Conservation (phyloP, 768 basidiomycete species). For the Clitopilus hobsonii region DNA sequence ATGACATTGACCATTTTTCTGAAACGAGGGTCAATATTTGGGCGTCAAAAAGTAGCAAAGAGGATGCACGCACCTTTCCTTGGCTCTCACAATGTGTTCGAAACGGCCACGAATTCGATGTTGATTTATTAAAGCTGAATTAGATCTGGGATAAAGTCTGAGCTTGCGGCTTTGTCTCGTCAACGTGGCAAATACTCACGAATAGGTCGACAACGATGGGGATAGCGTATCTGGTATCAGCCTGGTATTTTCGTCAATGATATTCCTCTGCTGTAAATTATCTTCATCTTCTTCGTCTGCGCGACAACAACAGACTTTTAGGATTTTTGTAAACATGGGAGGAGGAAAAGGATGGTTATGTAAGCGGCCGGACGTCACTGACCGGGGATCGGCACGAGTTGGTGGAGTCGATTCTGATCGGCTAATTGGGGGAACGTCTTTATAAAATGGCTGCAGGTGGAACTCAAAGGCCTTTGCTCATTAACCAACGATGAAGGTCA, state of each 20-base stretch:
- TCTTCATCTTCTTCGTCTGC: constrained; percentile 8
- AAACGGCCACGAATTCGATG: constrained; percentile 50
- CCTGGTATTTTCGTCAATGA: constrained; percentile 24
- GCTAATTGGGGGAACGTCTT: not conserved
- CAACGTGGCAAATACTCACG: not conserved
- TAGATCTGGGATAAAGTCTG: constrained; percentile 13
- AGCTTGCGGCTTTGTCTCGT: not conserved
- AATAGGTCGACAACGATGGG: not conserved
- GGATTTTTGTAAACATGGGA: constrained; percentile 17
- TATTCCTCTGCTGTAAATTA: constrained; percentile 3
- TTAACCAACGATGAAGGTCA: constrained; percentile 10
- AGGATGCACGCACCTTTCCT: constrained; percentile 46
- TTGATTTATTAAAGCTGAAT: constrained; percentile 35
- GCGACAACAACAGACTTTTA: constrained; percentile 23
- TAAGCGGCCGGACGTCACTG: not conserved
- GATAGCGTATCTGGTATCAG: constrained; percentile 24
- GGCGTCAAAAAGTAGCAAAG: not conserved
- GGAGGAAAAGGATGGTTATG: not conserved
- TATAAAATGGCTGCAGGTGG: not conserved
- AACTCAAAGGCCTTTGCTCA: not conserved
- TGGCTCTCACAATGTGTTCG: constrained; percentile 52
- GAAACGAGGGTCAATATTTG: not conserved
- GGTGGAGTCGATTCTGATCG: not conserved
- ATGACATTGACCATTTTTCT: constrained; percentile 74
- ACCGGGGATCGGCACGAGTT: not conserved